Evolutionary conservation across 495 filamentous ascomycete species (phyloP), one percentile per base, ranked within the genome.

Genomic region (Neurospora cerealis): DNA sequence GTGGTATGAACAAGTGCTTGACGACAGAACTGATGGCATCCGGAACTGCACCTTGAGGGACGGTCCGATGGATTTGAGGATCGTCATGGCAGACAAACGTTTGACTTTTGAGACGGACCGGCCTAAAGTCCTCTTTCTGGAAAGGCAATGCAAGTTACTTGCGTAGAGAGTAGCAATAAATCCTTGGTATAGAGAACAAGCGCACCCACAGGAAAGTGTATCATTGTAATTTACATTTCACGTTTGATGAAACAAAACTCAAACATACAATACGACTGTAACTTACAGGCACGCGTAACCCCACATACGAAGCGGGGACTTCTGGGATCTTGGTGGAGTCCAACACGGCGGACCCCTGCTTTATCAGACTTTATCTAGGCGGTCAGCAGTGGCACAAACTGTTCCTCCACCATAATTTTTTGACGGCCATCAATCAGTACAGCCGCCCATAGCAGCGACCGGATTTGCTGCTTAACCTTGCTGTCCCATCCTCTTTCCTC

Each of bases 351-450:
- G 70, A 69, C 75, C 74, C 77, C 77, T 80, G 73, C 40, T 13
- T 41, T 74, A 69, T 73, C 76, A 72, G 40, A 19, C 69, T 72
- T 80, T 81, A 80, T 81, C 79, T 34, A n/a, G 76, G 83, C 82
- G 83, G 84, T 85, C 77, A 78, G 38, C 13, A 1, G 4, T 46
- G 80, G 84, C 84, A 84, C 74, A 81, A 84, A 71, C 46, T 19
- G 74, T 74, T 34, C 28, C 74, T 77, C 75, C 77, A 79, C 78
- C 73, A 74, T 77, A 78, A 75, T 80, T 79, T 80, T 81, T 78
- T 79, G 73, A 73, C 34, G 24, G 39, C 62, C 21, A 70, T 13
- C 71, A 73, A 44, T 60, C 71, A 34, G 21, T 62, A 62, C 54
- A 62, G 54, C 13, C 15, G 28, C 28, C 54, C 54, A 62, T 17